phyloP scores from a whole-genome alignment of 352 stramenopile species.

The Globisporangium cystogenes region DNA sequence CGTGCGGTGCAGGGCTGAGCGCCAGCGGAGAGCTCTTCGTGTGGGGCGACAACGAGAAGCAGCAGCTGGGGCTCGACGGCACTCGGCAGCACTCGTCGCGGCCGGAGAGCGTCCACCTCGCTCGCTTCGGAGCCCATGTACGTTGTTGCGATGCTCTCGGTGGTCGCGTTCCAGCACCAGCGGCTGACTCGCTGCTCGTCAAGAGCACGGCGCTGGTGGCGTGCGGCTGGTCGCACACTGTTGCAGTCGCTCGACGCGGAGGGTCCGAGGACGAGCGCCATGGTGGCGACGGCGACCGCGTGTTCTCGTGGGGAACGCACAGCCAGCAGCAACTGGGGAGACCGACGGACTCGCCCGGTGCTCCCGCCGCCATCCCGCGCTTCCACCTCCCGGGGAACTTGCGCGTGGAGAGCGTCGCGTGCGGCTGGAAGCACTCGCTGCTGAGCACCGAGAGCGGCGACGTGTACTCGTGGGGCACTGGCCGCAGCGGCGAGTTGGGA shows the following conservation, averaged over 20 bases:
- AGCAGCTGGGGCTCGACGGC: slow-evolving; percentile 29
- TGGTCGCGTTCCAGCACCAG: too few species aligned
- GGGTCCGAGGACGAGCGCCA: too few species aligned
- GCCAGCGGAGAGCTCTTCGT: slow-evolving; percentile 37
- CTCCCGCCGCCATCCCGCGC: neutral
- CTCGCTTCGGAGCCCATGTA: neutral
- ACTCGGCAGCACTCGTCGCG: neutral
- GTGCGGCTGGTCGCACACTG: slow-evolving; percentile 72
- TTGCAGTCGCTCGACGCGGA: slow-evolving; percentile 34
- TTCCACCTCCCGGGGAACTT: slow-evolving; percentile 9
- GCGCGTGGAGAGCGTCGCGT: slow-evolving; percentile 51
- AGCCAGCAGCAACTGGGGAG: slow-evolving; percentile 43
- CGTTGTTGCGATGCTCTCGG: too few species aligned
- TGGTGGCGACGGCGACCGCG: slow-evolving; percentile 14
- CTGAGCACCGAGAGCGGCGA: slow-evolving; percentile 35
- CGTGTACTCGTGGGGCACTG: slow-evolving; percentile 64
- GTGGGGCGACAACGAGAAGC: slow-evolving; percentile 63
- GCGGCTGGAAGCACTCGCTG: slow-evolving; percentile 82
- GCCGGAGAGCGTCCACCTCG: neutral
- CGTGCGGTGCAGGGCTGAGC: slow-evolving; percentile 17
- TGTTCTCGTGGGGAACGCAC: slow-evolving; percentile 59
- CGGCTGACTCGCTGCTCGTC: neutral
- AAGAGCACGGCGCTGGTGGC: slow-evolving; percentile 30
- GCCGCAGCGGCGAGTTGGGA: slow-evolving; percentile 67
- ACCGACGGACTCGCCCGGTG: neutral